Evolutionary conservation across 225 moss, liverwort and hornwort species (phyloP), one percentile per base, ranked within the genome.

Genomic region (Neckera pumila): DNA sequence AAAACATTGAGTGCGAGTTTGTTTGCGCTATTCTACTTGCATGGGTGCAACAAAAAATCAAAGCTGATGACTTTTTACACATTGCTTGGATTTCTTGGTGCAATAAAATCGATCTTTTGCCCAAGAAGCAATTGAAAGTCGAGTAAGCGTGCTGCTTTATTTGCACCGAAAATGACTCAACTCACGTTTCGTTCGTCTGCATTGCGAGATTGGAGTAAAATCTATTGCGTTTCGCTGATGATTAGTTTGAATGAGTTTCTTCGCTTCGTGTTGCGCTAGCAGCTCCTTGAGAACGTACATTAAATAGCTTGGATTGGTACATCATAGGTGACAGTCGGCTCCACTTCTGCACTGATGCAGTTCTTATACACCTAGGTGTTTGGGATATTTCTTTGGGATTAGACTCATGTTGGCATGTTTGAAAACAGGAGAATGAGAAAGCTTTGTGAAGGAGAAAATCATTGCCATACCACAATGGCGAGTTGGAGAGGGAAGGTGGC

Each of bases 401-500:
- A 67, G 40, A 82, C 75, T 85, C 74, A 82, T 54, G 25, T 71
- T 40, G 79, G 42, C 86, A 61, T 81, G 49, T 71, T 61, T 90
- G 63, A 62, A 63, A 86, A 58, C 82, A 90, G 90, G 86, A 88
- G 86, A 86, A 88, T 90, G 90, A 84, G 66, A 89, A 87, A 89
- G 87, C 40, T 89, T 30, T 86, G 83, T 63, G 86, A 89, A 40
- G 91, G 74, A 71, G 89, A 86, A 64, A 86, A 74, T 74, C 60
- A 31, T 57, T 84, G 80, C 64, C 61, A 82, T 58, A 74, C 19
- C 75, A 58, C 74, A 18, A 89, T 89, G 79, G 65, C 82, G 60
- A 71, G 18, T 82, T 92, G 89, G 86, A 90, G 83, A 84, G 89
- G 90, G 67, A 92, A 92, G 70, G 81, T 93, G 88, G 61, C 89